These are phyloP conservation scores for Thermothelomyces thermophilus DNA, from an alignment of 2,329 filamentous ascomycete species.

Conservation along the genomic window DNA sequence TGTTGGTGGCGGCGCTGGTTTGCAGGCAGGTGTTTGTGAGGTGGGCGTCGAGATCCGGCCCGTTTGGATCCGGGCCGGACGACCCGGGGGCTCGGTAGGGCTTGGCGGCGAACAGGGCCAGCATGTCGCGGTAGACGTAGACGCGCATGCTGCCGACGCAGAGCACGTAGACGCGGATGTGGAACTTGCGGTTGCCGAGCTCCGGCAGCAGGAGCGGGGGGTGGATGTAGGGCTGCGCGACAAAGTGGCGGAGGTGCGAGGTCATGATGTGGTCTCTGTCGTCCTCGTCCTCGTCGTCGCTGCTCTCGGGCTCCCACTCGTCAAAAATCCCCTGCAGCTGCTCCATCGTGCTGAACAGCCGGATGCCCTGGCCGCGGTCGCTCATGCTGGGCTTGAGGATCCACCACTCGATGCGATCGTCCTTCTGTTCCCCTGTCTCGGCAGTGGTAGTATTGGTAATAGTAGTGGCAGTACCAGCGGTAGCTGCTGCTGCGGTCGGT, in stretches of 20 bases:
- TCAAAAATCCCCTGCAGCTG: slow-evolving; percentile 86
- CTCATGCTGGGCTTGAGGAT: slow-evolving; percentile 98
- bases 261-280: slow-evolving; percentile 61
- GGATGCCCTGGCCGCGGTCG: slow-evolving; percentile 87
- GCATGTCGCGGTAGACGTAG: slow-evolving; percentile 84
- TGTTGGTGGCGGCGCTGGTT: slow-evolving; percentile 34
- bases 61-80: neutral
- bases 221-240: slow-evolving; percentile 91
- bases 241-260: slow-evolving; percentile 89
- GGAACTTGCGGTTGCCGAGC: slow-evolving; percentile 73
- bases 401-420: slow-evolving; percentile 95
- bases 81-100: slow-evolving; percentile 58
- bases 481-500: neutral
- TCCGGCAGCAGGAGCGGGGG: slow-evolving; percentile 68
- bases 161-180: slow-evolving; percentile 87
- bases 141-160: slow-evolving; percentile 71
- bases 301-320: slow-evolving; percentile 69
- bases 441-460: neutral
- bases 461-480: too few species aligned
- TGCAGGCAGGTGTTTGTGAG: slow-evolving; percentile 96
- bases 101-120: slow-evolving; percentile 80
- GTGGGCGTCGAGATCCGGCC: slow-evolving; percentile 61
- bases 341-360: slow-evolving; percentile 77
- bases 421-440: slow-evolving; percentile 13
- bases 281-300: slow-evolving; percentile 58